Base-by-base conservation (phyloP, 164 flowering plant genomes). In the Aristolochia californica region DNA sequence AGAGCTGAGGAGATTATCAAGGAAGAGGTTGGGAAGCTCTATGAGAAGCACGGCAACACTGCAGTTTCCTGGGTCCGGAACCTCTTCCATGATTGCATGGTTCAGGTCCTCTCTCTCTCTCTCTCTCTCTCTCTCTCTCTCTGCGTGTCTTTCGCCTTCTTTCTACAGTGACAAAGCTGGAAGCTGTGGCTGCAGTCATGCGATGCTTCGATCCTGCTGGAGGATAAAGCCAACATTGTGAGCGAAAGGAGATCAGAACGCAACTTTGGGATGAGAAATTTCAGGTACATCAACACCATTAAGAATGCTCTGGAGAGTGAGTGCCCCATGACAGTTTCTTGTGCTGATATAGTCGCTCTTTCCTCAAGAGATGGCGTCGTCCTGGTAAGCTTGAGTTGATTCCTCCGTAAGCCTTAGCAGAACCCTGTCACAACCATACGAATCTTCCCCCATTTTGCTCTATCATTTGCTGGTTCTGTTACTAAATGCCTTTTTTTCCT, bases 61-160 rank as follows among this genome's bases (percentile, higher is more conserved):
- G 91, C 95, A 0, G 84, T 83, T 59, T 90, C 97, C 0, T 85
- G 93, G 95, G 59, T 87, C 43, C 72, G 95, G 67, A 84, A 81
- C 55, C 81, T 91, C 62, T 91, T 88, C 76, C 95, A 91, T 45
- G 98, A 91, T 49, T 91, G 98, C 75, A 69, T 76, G 56, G 93
- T 88, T 49, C 68, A 84, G 88, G 94, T 90, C 71, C 2, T 15
- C 20, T 13, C 38, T 24, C 23, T 2, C 43, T 7, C 25, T 28
- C n/a, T 56, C 40, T 57, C 59, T 24, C 23, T 48, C 55, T 34
- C 45, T 58, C 34, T 57, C 25, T 43, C 45, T 53, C 15, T 43
- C n/a, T 22, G 13, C 2, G 18, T 34, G 11, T 34, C 40, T 34
- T 12, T 34, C 40, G 7, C 40, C 10, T 21, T 53, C 27, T 25